Base-by-base conservation (phyloP, 2,329 filamentous ascomycete genomes). In the Xylariaceae sp. region DNA sequence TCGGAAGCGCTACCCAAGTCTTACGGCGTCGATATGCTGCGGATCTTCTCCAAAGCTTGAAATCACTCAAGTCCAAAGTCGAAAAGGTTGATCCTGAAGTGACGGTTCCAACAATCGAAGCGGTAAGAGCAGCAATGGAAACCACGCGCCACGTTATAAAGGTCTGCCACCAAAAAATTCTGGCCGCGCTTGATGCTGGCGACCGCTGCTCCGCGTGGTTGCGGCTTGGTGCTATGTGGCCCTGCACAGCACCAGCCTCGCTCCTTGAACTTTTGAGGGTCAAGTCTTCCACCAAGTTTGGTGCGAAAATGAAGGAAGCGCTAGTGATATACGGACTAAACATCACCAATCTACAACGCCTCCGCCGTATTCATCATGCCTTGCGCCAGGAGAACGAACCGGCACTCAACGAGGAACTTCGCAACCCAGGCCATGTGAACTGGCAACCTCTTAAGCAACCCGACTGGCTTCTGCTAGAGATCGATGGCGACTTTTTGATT, bases 391-490 rank as follows among this genome's bases (percentile, higher is more conserved):
- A 69, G n/a, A 65, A 73, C 23, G 8, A 58, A 64, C 57, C 70
- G 62, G 65, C 65, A 67, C 62, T 73, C 1, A 13, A 62, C 0
- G 77, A 81, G 1, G 83, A 87, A 57, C 61, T 73, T 9, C 61
- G 60, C 0, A 82, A 81, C 51, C 35, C n/a, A 0, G 84, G 82
- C 0, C 85, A 88, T 64, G 67, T 68, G 0, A 82, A 84, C 41
- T 89, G 86, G 86, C 66, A 75, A 1, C 81, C 84, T 0, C 8
- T 69, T 0, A 69, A 82, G 0, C 67, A 77, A 34, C 76, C 83
- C 0, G 87, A 90, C 64, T 88, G 86, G 82, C 69, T 90, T 0
- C 73, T 90, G 0, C 71, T 91, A 0, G 87, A 90, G 63, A 81
- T 90, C 11, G 88, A 90, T 50, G 75, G 80, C 0, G 79, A 88